A percentile compares a stretch with the other conserved stretches of the same genome.
phyloP scores from a whole-genome alignment of 73 alveolate species.

The Paramecium sonneborni region DNA sequence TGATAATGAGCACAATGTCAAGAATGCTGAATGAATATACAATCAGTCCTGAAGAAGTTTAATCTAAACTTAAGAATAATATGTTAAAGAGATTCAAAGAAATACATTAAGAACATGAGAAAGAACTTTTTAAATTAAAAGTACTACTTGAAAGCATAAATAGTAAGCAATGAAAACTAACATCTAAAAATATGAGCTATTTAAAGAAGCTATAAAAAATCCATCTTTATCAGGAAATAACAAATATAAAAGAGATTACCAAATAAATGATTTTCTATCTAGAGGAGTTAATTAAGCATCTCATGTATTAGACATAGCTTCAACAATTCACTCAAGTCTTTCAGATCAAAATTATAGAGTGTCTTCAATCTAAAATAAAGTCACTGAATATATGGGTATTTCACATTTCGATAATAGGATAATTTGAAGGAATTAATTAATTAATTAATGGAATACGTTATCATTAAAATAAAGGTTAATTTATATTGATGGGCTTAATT shows the following conservation, averaged over 20 bases:
- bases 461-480: not conserved
- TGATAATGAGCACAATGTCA: not conserved
- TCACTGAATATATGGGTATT: not conserved
- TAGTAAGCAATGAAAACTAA: constrained; percentile 4
- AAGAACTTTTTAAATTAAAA: not conserved
- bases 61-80: not conserved
- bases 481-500: not conserved
- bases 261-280: not conserved
- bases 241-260: not conserved
- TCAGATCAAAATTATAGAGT: not conserved
- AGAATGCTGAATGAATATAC: not conserved
- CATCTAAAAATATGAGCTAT: not conserved
- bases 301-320: not conserved
- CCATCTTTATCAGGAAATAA: not conserved
- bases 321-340: not conserved
- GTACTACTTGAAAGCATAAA: not conserved
- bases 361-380: not conserved
- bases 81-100: constrained; percentile 17
- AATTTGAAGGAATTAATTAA: not conserved
- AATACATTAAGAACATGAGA: constrained; percentile 11
- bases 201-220: not conserved
- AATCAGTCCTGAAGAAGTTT: not conserved
- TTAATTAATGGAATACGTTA: not conserved
- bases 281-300: not conserved
- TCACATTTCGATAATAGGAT: not conserved